Conservation (phyloP, 768 basidiomycete species). For the Ramaria sp. region DNA sequence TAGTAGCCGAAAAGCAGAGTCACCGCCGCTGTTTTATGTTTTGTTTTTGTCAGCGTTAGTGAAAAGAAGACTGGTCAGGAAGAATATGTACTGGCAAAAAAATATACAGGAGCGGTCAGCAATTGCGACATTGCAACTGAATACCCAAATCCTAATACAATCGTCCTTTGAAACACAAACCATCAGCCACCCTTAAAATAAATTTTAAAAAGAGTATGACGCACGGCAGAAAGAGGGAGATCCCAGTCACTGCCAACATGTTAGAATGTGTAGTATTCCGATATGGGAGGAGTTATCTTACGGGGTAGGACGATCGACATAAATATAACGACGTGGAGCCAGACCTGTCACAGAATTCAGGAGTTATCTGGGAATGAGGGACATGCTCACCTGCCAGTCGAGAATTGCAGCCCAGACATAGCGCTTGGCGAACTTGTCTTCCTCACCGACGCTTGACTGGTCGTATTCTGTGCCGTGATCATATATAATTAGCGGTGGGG, state of each 20-base stretch:
- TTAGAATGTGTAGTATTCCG: neutral
- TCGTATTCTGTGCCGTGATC: conserved; percentile 31
- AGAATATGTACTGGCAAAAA: conserved; percentile 43
- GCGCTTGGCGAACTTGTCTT: conserved; percentile 44
- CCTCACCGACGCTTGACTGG: conserved; percentile 46
- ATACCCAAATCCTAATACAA: conserved; percentile 55
- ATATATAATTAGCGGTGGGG: too few species aligned
- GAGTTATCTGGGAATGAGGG: neutral
- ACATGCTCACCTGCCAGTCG: conserved; percentile 51
- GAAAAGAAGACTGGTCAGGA: neutral
- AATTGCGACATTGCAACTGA: conserved; percentile 46
- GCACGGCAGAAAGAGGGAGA: conserved; percentile 60
- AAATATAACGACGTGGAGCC: conserved; percentile 45
- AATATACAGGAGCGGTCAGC: conserved; percentile 58
- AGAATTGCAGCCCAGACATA: conserved; percentile 41
- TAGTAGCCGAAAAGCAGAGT: conserved; percentile 40
- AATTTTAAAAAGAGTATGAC: conserved; percentile 18
- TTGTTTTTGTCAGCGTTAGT: neutral
- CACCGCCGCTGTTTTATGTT: conserved; percentile 31
- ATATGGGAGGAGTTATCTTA: conserved; percentile 23
- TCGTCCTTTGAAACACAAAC: conserved; percentile 30
- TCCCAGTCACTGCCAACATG: conserved; percentile 43
- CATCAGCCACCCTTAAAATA: neutral
- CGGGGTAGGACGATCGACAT: conserved; percentile 48
- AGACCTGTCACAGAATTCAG: conserved; percentile 22